Evolutionary conservation across 2,329 filamentous ascomycete genomes (phyloP).

Genomic region (Sphaerostilbella broomeana): DNA sequence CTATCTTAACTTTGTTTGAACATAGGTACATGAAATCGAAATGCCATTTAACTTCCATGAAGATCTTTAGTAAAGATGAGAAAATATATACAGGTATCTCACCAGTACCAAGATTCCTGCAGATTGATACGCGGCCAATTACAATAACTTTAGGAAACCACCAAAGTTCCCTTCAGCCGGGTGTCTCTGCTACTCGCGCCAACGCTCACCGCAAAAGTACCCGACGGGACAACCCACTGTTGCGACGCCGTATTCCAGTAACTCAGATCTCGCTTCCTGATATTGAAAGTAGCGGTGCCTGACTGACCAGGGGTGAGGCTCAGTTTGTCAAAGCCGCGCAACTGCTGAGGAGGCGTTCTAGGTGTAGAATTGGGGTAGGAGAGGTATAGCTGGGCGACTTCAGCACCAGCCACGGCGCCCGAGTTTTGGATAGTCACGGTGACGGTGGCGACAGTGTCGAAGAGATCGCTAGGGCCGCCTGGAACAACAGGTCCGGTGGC

Average conservation of each 20-base stretch:
- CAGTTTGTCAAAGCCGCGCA: conserved; percentile 58
- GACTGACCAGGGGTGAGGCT: conserved; percentile 49
- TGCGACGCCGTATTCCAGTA: conserved; percentile 60
- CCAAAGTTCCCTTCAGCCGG: conserved; percentile 28
- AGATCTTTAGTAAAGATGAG: too few species aligned
- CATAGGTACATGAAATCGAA: too few species aligned
- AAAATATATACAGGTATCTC: too few species aligned
- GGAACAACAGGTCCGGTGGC: conserved; percentile 34
- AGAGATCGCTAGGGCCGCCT: conserved; percentile 41
- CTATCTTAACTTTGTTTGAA: too few species aligned
- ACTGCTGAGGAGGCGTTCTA: conserved; percentile 44
- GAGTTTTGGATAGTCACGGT: conserved; percentile 59
- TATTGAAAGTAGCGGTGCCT: conserved; percentile 43
- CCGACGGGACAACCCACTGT: conserved; percentile 48
- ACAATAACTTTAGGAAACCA: background rate
- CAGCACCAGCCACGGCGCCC: conserved; percentile 43
- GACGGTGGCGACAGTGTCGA: conserved; percentile 40
- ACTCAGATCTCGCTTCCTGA: conserved; percentile 55
- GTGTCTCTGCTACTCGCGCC: conserved; percentile 43
- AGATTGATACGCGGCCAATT: too few species aligned
- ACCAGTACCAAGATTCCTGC: too few species aligned
- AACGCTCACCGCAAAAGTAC: conserved; percentile 36
- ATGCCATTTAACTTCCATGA: too few species aligned
- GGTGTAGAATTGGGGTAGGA: conserved; percentile 36
- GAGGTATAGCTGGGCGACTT: conserved; percentile 49